A percentile compares a stretch with the other conserved stretches of the same genome.
Conservation (phyloP, 257 asterid genomes). For the Hygrophila difformis region DNA sequence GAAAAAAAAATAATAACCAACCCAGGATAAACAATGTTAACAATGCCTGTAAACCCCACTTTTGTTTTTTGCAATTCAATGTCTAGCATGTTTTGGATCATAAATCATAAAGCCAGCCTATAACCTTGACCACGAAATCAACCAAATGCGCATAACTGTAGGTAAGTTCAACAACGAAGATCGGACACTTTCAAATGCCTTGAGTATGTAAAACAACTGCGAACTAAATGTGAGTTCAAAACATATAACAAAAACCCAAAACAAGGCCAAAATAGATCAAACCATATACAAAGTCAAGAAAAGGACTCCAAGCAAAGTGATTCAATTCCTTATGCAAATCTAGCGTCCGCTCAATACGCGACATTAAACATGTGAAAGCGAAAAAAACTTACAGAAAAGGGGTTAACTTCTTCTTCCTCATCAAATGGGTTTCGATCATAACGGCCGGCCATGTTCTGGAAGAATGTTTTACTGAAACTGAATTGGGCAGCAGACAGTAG, state of each 20-base stretch:
- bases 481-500: not conserved
- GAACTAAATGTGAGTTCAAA: no score
- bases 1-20: no score
- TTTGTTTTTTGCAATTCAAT: no score
- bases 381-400: slow-evolving; percentile 40
- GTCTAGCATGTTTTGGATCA: not conserved
- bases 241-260: not conserved
- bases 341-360: no score
- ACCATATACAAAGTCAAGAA: slow-evolving; percentile 18
- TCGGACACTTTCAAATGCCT: not conserved
- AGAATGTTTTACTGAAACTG: not conserved
- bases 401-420: slow-evolving; percentile 54
- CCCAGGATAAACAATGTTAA: no score
- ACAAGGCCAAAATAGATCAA: slow-evolving; percentile 10
- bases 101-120: slow-evolving; percentile 1
- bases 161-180: not conserved
- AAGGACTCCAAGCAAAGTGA: slow-evolving; percentile 5
- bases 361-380: not conserved
- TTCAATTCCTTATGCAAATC: no score
- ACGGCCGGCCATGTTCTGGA: slow-evolving; percentile 48
- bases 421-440: slow-evolving; percentile 71
- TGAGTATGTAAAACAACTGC: not conserved
- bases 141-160: not conserved
- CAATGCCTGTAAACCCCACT: no score
- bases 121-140: slow-evolving; percentile 7